Evolutionary conservation across 352 stramenopile species (phyloP).

Genomic region (Globisporangium okanoganense): DNA sequence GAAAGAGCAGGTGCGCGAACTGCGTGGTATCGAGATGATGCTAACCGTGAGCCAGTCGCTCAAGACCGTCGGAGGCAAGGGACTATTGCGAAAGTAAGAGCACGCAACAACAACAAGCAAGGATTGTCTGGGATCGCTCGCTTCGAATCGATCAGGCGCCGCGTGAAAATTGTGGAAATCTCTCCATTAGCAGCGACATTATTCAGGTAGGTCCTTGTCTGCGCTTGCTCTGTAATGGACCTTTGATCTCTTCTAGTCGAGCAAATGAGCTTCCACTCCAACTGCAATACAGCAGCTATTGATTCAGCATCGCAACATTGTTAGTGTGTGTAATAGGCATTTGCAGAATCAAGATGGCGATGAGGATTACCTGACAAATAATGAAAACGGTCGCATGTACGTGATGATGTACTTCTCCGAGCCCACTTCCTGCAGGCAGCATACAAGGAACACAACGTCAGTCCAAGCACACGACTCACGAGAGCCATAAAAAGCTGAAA

Average conservation of each 20-base stretch:
- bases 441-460: neutral
- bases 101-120: neutral
- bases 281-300: conserved; percentile 70
- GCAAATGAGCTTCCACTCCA: conserved; percentile 55
- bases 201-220: neutral
- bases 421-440: conserved; percentile 37
- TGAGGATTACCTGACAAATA: conserved; percentile 65
- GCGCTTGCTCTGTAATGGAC: neutral
- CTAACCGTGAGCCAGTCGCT: conserved; percentile 55
- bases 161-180: neutral
- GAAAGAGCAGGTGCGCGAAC: conserved; percentile 48
- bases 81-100: neutral
- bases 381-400: conserved; percentile 71
- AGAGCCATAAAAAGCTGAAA: neutral
- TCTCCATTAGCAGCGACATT: neutral
- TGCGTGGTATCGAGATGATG: conserved; percentile 84
- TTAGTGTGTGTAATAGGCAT: neutral
- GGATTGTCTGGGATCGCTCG: neutral
- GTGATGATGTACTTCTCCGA: conserved; percentile 77
- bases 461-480: neutral
- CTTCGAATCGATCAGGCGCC: too few species aligned
- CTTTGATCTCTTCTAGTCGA: conserved; percentile 19
- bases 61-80: neutral
- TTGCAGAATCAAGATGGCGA: neutral
- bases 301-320: neutral